Evolutionary conservation across 2,329 filamentous ascomycete genomes (phyloP).

Genomic region (Penicillium sumatraense): DNA sequence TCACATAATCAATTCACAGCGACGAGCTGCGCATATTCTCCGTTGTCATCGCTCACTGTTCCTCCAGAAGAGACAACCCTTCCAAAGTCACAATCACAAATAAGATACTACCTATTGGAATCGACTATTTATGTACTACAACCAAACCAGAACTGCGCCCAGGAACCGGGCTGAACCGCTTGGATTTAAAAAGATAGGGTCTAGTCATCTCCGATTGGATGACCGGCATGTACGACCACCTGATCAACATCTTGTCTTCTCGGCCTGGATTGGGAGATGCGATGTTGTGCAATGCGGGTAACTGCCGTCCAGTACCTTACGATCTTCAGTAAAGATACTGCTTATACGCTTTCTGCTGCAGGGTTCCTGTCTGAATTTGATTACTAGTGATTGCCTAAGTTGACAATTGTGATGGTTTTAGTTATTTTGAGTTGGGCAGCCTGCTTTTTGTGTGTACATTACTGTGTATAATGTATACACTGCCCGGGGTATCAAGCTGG

Average conservation of each 20-base stretch:
- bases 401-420: conserved; percentile 53
- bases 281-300: conserved; percentile 22
- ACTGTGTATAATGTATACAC: no score
- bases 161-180: conserved; percentile 70
- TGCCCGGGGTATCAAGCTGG: no score
- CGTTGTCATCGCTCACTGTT: not conserved
- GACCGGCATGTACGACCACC: conserved; percentile 72
- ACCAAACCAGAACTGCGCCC: conserved; percentile 50
- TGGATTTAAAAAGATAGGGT: conserved; percentile 76
- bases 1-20: conserved; percentile 72
- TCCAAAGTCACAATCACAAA: no score
- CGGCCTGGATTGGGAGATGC: conserved; percentile 2
- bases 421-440: not conserved
- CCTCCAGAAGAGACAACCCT: not conserved
- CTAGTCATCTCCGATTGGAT: conserved; percentile 71
- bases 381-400: conserved; percentile 68
- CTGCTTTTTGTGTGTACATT: not conserved
- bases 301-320: conserved; percentile 55
- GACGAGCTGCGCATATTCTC: not conserved
- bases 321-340: conserved; percentile 67
- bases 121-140: conserved; percentile 18
- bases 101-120: no score
- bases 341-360: conserved; percentile 71
- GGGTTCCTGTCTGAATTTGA: conserved; percentile 67
- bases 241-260: conserved; percentile 35